phyloP scores from a whole-genome alignment of 2,329 filamentous ascomycete species.

The Claviceps sp. region DNA sequence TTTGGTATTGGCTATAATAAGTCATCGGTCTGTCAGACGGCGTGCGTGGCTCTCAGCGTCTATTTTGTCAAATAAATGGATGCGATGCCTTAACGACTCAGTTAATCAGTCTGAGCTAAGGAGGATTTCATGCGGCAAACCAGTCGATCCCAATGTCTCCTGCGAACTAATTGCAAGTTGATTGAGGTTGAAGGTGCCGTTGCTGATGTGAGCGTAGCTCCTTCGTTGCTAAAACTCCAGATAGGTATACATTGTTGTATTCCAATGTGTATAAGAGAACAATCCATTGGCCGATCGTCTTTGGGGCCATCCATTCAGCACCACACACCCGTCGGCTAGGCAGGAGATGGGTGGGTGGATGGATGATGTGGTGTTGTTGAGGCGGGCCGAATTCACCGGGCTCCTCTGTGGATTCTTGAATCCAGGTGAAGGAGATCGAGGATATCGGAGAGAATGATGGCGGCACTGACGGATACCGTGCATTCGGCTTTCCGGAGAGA shows the following conservation, averaged over 20 bases:
- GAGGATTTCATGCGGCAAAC: not conserved
- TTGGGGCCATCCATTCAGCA: not conserved
- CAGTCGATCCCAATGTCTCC: not conserved
- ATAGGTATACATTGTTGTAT: not conserved
- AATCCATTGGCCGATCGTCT: not conserved
- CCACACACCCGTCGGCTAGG: not conserved
- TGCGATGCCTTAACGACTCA: not conserved
- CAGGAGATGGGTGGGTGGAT: not conserved
- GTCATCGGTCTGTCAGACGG: not conserved
- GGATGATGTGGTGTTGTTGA: constrained; percentile 2
- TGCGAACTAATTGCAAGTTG: not conserved
- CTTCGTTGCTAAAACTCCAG: not conserved
- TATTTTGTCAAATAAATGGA: not conserved
- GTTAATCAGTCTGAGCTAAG: not conserved
- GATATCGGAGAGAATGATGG: not conserved
- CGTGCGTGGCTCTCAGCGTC: not conserved
- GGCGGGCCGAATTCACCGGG: constrained; percentile 1
- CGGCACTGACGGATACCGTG: not conserved
- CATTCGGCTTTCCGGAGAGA: not conserved
- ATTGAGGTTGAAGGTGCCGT: not conserved
- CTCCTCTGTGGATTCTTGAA: not conserved
- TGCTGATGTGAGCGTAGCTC: not conserved
- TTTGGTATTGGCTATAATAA: not conserved
- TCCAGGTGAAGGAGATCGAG: not conserved
- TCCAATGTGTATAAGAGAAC: not conserved